Percentiles rank a stretch among this genome's conserved stretches.
phyloP scores from a whole-genome alignment of 257 asterid genomes.

The Agastache rugosa region DNA sequence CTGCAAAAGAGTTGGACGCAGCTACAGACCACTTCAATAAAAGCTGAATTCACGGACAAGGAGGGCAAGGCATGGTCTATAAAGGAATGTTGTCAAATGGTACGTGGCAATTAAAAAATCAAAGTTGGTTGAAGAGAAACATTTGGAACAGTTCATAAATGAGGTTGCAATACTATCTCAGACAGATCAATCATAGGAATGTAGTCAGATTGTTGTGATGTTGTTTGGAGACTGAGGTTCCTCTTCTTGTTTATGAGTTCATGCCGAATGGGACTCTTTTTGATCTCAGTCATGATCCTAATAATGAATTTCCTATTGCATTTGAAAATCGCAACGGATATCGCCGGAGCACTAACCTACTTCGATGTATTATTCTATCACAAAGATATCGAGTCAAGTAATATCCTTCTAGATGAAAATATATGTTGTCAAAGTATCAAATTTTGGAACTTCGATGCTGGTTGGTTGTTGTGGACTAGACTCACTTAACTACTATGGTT shows the following conservation, averaged over 20 bases:
- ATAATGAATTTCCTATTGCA: not conserved
- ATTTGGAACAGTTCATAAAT: constrained; percentile 25
- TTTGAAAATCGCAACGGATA: constrained; percentile 17
- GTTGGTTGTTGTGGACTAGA: constrained; percentile 23
- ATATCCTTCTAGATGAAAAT: constrained; percentile 28
- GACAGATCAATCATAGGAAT: constrained; percentile 25
- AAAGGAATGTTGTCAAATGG: constrained; percentile 34
- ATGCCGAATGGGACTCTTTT: constrained; percentile 28
- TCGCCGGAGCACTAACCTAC: constrained; percentile 29
- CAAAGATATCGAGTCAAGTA: constrained; percentile 34
- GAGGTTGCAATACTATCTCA: constrained; percentile 36
- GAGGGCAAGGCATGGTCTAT: constrained; percentile 35
- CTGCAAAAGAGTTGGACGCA: constrained; percentile 25
- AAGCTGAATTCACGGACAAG: constrained; percentile 29
- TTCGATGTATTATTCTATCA: too few relatives aligned
- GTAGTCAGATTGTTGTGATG: constrained; percentile 2
- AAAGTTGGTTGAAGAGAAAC: constrained; percentile 14
- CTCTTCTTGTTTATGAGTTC: constrained; percentile 11
- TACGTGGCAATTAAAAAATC: constrained; percentile 31
- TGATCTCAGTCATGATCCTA: constrained; percentile 22
- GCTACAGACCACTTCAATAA: constrained; percentile 28
- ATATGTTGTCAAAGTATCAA: constrained; percentile 27
- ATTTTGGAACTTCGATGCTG: constrained; percentile 35
- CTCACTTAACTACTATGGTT: constrained; percentile 31
- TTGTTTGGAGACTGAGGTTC: constrained; percentile 31